Conservation (phyloP, 1,284 basidiomycete genomes). For the Puccinia novopanici region DNA sequence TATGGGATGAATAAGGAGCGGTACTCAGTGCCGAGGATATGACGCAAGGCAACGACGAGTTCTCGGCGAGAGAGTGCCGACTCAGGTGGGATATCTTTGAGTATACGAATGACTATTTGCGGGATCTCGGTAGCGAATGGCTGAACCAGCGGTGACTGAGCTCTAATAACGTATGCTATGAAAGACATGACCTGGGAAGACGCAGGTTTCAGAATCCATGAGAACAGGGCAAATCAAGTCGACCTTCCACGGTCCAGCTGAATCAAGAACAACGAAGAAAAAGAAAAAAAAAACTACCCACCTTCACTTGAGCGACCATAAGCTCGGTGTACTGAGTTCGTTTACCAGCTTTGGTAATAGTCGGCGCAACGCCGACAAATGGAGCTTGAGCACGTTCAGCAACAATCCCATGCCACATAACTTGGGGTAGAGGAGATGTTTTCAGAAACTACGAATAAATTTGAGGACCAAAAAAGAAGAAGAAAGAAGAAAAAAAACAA, state of each 20-base stretch:
- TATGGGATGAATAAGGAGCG: slow-evolving; percentile 78
- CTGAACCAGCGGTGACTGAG: slow-evolving; percentile 70
- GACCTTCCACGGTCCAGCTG: background rate
- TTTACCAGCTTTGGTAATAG: slow-evolving; percentile 71
- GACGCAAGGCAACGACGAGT: slow-evolving; percentile 86
- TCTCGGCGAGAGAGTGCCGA: slow-evolving; percentile 66
- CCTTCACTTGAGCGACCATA: slow-evolving; percentile 90
- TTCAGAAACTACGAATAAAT: slow-evolving; percentile 63
- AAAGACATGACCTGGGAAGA: slow-evolving; percentile 80
- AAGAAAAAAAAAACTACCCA: slow-evolving; percentile 56
- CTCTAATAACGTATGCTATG: slow-evolving; percentile 84
- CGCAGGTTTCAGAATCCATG: background rate
- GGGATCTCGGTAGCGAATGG: slow-evolving; percentile 81
- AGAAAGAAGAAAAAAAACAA: slow-evolving; percentile 40
- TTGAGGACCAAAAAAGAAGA: background rate
- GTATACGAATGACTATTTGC: slow-evolving; percentile 76
- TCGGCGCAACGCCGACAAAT: slow-evolving; percentile 79
- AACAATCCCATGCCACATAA: slow-evolving; percentile 72
- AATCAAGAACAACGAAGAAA: background rate
- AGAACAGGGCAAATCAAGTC: background rate
- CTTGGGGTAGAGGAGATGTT: slow-evolving; percentile 84
- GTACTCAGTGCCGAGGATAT: slow-evolving; percentile 80
- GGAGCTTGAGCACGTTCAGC: slow-evolving; percentile 71
- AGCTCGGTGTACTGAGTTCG: slow-evolving; percentile 80
- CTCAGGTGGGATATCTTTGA: slow-evolving; percentile 90